Evolutionary conservation across 257 asterid species (phyloP), one percentile per base, ranked within the genome.

Genomic region (Nyctanthes arbortristis): DNA sequence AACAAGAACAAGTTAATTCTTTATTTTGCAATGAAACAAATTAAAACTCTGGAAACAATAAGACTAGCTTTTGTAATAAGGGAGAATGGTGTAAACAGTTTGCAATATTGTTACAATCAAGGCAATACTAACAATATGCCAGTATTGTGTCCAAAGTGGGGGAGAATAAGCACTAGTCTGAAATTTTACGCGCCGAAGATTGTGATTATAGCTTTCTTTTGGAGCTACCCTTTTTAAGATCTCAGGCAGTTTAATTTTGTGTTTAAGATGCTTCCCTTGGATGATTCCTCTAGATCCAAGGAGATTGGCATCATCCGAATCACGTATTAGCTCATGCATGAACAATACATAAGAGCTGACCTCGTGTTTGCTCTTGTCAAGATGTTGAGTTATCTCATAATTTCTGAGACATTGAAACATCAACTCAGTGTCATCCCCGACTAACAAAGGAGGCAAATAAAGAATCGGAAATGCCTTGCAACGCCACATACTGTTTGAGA

Each of bases 311-410:
- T 77, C 78, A 6, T 64, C 75, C 2, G 69, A 14, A 6, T 72
- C 64, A 1, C 35, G 27, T 58, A 73, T 34, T 25, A 77, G 36
- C 66, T 77, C 69, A 7, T 62, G 27, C 76, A 77, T 58, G 31
- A 77, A 73, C 16, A 9, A 35, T n/a, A 77, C 9, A 30, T 73
- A 77, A 2, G 78, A 63, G 28, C 70, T 67, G 11, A 73, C 40
- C n/a, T n/a, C n/a, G 16, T 45, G 9, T 13, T 34, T 67, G 27
- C 62, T 66, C 33, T 10, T 34, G 0, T 18, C 12, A 45, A 57
- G 66, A 9, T 39, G 30, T 29, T 75, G 79, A 30, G 27, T 49
- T 1, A 52, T 69, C 36, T 77, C 82, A 1, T 77, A 77, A 28
- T 11, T 30, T 49, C 12, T 63, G 24, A 73, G 70, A 59, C 37